phyloP scores from a whole-genome alignment of 2,329 filamentous ascomycete species.

The Raffaelea ambrosiae region DNA sequence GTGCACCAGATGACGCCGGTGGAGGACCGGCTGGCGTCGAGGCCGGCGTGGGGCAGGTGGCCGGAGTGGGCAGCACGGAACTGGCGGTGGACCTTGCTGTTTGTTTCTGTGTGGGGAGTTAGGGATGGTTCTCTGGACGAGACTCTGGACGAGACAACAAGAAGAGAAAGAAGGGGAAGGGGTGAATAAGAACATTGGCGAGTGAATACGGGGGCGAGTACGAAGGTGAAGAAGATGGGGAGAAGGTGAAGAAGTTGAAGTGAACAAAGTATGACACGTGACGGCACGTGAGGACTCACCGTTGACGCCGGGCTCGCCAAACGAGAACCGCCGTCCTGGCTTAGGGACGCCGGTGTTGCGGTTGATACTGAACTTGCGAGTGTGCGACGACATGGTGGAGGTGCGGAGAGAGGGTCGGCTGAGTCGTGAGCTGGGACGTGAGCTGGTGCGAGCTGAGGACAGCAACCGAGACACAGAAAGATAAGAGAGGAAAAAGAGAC shows the following conservation, averaged over 20 bases:
- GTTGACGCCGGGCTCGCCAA: slow-evolving; percentile 46
- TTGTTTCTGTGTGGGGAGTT: slow-evolving; percentile 49
- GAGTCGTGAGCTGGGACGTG: too few relatives aligned
- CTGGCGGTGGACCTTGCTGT: slow-evolving; percentile 77
- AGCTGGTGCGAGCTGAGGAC: not conserved
- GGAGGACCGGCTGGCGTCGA: slow-evolving; percentile 78
- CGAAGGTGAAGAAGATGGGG: not conserved
- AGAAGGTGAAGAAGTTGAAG: too few relatives aligned
- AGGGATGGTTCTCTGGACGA: not conserved
- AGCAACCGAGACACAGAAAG: not conserved
- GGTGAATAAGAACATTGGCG: not conserved
- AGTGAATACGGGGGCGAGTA: not conserved
- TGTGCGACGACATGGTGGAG: slow-evolving; percentile 29
- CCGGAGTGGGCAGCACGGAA: slow-evolving; percentile 88
- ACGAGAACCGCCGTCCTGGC: slow-evolving; percentile 47
- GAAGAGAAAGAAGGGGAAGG: not conserved
- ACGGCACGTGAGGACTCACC: slow-evolving; percentile 31
- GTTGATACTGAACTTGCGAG: slow-evolving; percentile 60
- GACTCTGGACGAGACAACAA: too few relatives aligned
- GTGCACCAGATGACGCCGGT: slow-evolving; percentile 94
- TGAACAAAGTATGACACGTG: too few relatives aligned
- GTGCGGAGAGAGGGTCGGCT: not conserved
- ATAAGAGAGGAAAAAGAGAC: not conserved
- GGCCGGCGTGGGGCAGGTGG: slow-evolving; percentile 81
- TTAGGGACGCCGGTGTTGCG: slow-evolving; percentile 55